phyloP scores from a whole-genome alignment of 2,329 filamentous ascomycete genomes.

The Colletotrichum tofieldiae region DNA sequence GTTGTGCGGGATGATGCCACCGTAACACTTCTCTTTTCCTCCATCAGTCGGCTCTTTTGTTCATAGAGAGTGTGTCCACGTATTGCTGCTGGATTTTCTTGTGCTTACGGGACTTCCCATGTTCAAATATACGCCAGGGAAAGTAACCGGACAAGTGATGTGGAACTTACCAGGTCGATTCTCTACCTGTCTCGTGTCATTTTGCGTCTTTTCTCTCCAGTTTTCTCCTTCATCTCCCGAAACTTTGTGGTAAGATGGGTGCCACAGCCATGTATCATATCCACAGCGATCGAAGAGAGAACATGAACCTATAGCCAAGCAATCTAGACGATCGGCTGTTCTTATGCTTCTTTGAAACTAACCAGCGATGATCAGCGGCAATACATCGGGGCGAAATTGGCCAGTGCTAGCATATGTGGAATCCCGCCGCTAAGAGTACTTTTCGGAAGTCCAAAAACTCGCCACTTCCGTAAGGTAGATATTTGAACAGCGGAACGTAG shows the following conservation, averaged over 20 bases:
- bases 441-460: not conserved
- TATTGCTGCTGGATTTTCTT: no score
- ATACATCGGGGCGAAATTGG: no score
- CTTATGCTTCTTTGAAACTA: not conserved
- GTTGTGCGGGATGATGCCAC: no score
- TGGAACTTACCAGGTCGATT: not conserved
- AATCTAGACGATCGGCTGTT: not conserved
- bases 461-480: not conserved
- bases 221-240: not conserved
- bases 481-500: not conserved
- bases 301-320: not conserved
- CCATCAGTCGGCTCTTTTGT: not conserved
- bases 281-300: not conserved
- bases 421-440: not conserved
- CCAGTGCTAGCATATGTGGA: not conserved
- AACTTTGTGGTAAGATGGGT: not conserved
- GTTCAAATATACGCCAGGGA: not conserved
- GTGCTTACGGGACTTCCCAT: not conserved
- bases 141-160: not conserved
- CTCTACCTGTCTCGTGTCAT: not conserved
- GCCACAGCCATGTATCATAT: not conserved
- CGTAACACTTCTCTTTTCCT: not conserved
- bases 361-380: not conserved
- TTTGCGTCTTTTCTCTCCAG: not conserved
- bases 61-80: not conserved